Base-by-base conservation (phyloP, 441 rosid genomes). In the Gossypium davidsonii region DNA sequence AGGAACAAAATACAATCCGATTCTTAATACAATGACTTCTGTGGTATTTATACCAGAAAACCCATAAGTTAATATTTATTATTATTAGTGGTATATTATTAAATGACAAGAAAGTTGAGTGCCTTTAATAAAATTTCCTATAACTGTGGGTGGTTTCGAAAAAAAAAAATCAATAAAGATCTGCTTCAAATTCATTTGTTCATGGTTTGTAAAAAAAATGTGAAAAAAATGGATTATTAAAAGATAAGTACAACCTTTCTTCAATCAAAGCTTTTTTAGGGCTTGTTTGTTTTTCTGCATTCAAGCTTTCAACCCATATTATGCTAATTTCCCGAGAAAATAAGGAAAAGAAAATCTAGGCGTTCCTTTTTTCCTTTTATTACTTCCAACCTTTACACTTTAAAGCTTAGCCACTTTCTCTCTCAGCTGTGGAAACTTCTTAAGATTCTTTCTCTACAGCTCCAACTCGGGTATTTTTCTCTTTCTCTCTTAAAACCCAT, bases 1-100 rank as follows among this genome's bases (percentile, higher is more conserved):
- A 31, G 1, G 1, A 31, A 1, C 0, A 31, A 31, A 28, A 4
- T 31, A 0, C 0, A 31, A 31, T 31, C 0, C 0, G 1, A 31
- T 31, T 31, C 0, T 31, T 31, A 31, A 5, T 28, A 28, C 34
- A 4, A 28, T 0, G 0, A 28, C 6, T 4, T 28, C 0, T 31
- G 6, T 28, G 6, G 0, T 4, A 31, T 4, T 31, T 31, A 31
- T 4, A 31, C 1, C 34, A 31, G 34, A 5, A 31, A 4, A 31
- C 34, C 6, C 34, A 31, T 31, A 31, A 31, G 34, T 31, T 4
- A 4, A 31, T 31, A 31, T 31, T 31, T 31, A 31, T 31, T 31
- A 17, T 17, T 56, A 56, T 7, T 34, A 60, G 66, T n/a, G 18
- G 23, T 34, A 15, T 62, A 17, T 5, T 17, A n/a, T 34, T 0